Evolutionary conservation across 768 basidiomycete species (phyloP), one percentile per base, ranked within the genome.

Genomic region (Daedaleopsis sinensis): DNA sequence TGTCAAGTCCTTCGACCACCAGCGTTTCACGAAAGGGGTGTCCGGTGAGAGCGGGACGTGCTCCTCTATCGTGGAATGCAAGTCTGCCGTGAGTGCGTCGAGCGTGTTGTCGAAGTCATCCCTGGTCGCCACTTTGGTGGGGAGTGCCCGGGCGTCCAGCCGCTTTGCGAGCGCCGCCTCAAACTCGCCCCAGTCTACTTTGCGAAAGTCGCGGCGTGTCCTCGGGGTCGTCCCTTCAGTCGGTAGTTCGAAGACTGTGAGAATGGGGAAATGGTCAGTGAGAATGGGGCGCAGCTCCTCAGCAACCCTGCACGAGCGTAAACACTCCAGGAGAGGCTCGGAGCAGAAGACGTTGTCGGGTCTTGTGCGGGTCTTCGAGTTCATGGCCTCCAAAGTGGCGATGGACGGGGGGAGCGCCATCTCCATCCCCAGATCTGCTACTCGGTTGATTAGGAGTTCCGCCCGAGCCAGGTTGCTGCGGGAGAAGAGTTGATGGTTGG

Each of bases 331-430:
- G 0, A 75, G 46, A 0, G 55, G 38, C 0, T 50, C 39, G 4
- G 74, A 62, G 35, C 66, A 61, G 62, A 78, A 83, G 0, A 83
- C 76, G 53, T 84, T 83, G 68, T 84, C 79, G 5, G 74, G 72
- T 9, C 76, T 52, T 6, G 76, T 76, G 50, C 67, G 71, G 57
- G 78, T 79, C 16, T 75, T 73, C 0, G 78, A 71, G 1, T 27
- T 51, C 0, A 39, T 47, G 0, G 74, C 66, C 18, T 74, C 43
- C 0, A 84, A 70, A 0, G 78, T 85, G 0, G 79, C 79, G 0
- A 70, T 66, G 0, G 67, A 69, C 12, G 67, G 56, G 0, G 75
- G 77, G 0, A 84, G 73, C 0, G 70, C 57, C 77, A 79, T 77
- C 0, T 59, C 8, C 67, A 84, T 71, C 0, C 65, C 61, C 49